A percentile compares a stretch with the other conserved stretches of the same genome.
Conservation (phyloP, 2,329 filamentous ascomycete species). For the Arachnomyces sp. region DNA sequence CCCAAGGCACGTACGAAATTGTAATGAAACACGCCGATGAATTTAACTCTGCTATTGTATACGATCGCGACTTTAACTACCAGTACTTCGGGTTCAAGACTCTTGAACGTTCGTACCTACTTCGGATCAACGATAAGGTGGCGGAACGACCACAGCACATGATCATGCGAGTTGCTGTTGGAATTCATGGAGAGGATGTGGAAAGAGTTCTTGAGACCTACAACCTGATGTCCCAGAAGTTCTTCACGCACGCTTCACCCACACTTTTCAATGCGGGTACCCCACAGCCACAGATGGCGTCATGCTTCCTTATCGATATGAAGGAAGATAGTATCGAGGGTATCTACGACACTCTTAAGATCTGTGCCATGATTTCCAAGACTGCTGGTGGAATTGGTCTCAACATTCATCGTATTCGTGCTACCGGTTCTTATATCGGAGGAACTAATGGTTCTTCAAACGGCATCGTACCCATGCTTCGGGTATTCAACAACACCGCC, state of each 20-base stretch:
- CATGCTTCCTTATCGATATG: constrained; percentile 98
- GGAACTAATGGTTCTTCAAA: constrained; percentile 98
- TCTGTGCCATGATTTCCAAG: constrained; percentile 99
- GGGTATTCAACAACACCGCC: constrained; percentile 98
- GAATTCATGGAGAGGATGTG: constrained; percentile 90
- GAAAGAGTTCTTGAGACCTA: constrained; percentile 96
- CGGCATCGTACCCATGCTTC: constrained; percentile 93
- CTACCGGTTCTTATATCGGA: constrained; percentile 94
- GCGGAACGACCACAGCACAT: constrained; percentile 97
- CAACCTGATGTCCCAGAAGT: constrained; percentile 97
- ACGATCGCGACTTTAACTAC: constrained; percentile 99
- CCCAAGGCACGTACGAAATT: constrained; percentile 77
- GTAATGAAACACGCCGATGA: constrained; percentile 96
- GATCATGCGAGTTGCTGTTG: constrained; percentile 98
- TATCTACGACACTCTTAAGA: constrained; percentile 98
- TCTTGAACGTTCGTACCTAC: constrained; percentile 90
- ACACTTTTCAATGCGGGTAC: constrained; percentile 98
- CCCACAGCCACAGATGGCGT: constrained; percentile 86
- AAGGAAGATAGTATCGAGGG: constrained; percentile 99
- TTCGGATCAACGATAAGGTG: constrained; percentile 91
- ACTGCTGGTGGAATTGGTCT: constrained; percentile 96
- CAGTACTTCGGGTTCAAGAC: constrained; percentile 99
- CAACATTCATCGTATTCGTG: constrained; percentile 92
- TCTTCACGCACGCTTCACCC: constrained; percentile 95
- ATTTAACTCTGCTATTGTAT: constrained; percentile 97